These are phyloP conservation scores for Cutaneotrichosporon sp. DNA, from an alignment of 1,284 basidiomycete genomes.

Conservation along the genomic window DNA sequence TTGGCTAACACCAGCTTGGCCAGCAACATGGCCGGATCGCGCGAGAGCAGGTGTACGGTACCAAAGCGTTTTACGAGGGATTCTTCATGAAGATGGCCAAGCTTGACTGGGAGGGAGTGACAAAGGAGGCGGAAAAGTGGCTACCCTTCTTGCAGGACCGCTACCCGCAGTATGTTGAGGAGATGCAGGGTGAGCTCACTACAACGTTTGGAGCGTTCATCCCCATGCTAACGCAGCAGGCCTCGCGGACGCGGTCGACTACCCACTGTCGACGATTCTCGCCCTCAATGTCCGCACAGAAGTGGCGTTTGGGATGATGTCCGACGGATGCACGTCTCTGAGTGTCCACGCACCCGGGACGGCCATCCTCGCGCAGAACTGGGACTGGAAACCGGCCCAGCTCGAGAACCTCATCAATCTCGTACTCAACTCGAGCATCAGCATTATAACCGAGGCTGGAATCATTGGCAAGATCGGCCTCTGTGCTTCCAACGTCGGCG, in stretches of 20 bases:
- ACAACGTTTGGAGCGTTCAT: too few species aligned
- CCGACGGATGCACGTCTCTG: slow-evolving; percentile 17
- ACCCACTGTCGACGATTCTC: slow-evolving; percentile 6
- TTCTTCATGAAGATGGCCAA: slow-evolving; percentile 16
- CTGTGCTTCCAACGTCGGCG: slow-evolving; percentile 11
- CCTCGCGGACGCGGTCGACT: slow-evolving; percentile 11
- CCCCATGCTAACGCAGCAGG: slow-evolving; percentile 8
- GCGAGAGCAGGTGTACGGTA: slow-evolving; percentile 10
- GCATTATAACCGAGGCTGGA: slow-evolving; percentile 19
- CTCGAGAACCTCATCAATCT: slow-evolving; percentile 13
- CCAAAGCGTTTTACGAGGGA: slow-evolving; percentile 17
- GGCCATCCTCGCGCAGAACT: slow-evolving; percentile 18
- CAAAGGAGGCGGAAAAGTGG: slow-evolving; percentile 12
- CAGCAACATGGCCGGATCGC: slow-evolving; percentile 14
- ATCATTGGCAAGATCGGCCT: slow-evolving; percentile 23
- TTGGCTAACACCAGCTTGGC: slow-evolving; percentile 13
- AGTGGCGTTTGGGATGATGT: slow-evolving; percentile 16
- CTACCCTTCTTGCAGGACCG: slow-evolving; percentile 9
- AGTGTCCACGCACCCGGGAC: slow-evolving; percentile 1
- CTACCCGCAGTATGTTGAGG: slow-evolving; percentile 16
- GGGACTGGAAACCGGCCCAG: slow-evolving; percentile 19
- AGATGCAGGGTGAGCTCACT: slow-evolving; percentile 11
- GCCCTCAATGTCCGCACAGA: slow-evolving; percentile 22
- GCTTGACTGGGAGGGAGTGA: slow-evolving; percentile 14
- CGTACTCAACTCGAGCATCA: slow-evolving; percentile 3